Conservation (phyloP, 495 filamentous ascomycete genomes). For the Aspergillus incahuasiensis region DNA sequence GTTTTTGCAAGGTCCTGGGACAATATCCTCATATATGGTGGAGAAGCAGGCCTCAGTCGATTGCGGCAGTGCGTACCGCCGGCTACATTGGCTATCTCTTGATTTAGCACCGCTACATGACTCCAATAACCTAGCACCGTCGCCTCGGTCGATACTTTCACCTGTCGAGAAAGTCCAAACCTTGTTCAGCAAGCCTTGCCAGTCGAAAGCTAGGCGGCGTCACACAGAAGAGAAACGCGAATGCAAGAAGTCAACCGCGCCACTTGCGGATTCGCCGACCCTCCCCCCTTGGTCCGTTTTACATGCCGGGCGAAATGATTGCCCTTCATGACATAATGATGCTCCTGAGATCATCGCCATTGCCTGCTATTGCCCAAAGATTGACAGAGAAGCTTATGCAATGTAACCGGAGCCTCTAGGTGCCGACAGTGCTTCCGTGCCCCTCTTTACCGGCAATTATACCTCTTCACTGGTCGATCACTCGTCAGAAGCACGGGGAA, state of each 20-base stretch:
- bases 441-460: not conserved
- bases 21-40: not conserved
- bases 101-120: not conserved
- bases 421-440: not conserved
- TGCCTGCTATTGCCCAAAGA: not conserved
- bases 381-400: conserved; percentile 9
- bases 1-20: not conserved
- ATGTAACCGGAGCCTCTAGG: conserved; percentile 16
- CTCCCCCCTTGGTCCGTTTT: conserved; percentile 1
- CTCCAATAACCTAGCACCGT: too few relatives aligned
- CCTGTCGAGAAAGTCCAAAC: not conserved
- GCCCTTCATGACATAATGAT: not conserved
- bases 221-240: conserved; percentile 9
- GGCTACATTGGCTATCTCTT: not conserved
- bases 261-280: conserved; percentile 5
- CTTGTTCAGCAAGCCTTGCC: conserved; percentile 1
- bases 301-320: not conserved
- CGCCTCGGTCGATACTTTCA: not conserved
- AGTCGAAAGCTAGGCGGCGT: not conserved
- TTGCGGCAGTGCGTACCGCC: not conserved
- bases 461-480: not conserved
- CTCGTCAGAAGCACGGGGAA: not conserved
- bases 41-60: not conserved
- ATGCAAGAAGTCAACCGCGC: conserved; percentile 1
- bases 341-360: not conserved